phyloP scores from a whole-genome alignment of 768 basidiomycete species.

The Trametes meyenii region DNA sequence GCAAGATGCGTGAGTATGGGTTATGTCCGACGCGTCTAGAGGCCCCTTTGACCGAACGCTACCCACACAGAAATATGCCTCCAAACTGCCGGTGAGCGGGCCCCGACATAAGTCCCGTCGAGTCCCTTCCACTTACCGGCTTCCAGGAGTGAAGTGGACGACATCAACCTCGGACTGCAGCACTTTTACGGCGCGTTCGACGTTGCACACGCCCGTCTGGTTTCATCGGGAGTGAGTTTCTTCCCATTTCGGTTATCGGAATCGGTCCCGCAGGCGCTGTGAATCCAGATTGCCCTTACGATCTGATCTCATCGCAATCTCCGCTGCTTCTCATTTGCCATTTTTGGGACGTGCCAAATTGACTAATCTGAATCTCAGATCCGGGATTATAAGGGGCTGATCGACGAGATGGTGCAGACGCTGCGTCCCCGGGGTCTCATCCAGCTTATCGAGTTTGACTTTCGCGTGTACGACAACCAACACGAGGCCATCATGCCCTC shows the following conservation, averaged over 20 bases:
- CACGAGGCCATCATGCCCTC: constrained; percentile 45
- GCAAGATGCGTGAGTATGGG: constrained; percentile 61
- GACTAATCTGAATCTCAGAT: constrained; percentile 49
- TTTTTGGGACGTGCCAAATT: constrained; percentile 8
- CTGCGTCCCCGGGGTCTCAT: constrained; percentile 73
- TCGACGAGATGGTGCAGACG: constrained; percentile 67
- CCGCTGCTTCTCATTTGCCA: constrained; percentile 23
- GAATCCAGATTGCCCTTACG: constrained; percentile 16
- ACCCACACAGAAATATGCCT: constrained; percentile 58
- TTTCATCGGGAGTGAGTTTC: constrained; percentile 68
- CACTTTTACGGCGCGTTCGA: constrained; percentile 82
- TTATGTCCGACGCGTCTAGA: constrained; percentile 11
- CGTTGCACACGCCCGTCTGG: constrained; percentile 71
- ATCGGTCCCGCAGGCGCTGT: constrained; percentile 15
- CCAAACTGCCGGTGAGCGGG: constrained; percentile 62
- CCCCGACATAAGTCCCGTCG: background rate
- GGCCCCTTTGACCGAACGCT: constrained; percentile 9
- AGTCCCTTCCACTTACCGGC: background rate
- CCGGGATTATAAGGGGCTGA: constrained; percentile 61
- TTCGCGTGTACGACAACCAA: constrained; percentile 58
- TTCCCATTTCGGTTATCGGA: constrained; percentile 6
- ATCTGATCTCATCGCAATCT: constrained; percentile 19
- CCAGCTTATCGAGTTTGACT: constrained; percentile 71
- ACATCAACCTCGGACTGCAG: constrained; percentile 82
- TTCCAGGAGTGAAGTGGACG: constrained; percentile 77